Evolutionary conservation across 805 yeast genomes (phyloP), one percentile per base, ranked within the genome.

Genomic region (Naumovozyma dairenensis): DNA sequence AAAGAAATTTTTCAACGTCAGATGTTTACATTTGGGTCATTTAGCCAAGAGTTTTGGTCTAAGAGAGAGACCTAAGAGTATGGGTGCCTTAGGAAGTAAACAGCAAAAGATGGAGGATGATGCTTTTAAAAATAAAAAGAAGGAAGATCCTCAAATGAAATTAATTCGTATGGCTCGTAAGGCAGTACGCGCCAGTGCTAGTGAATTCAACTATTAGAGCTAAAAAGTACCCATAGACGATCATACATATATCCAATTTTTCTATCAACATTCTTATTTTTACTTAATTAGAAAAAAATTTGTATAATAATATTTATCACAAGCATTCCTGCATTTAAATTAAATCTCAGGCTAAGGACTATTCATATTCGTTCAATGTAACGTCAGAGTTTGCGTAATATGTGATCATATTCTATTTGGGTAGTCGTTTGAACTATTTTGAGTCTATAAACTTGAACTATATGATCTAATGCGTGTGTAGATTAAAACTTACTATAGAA

Each of bases 31-130:
- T 67, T 64, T 93, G 44, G 99, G 99, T 19, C 99, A 92, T 64
- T 64, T 93, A 49, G 96, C 97, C 15, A 92, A 92, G 56, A 72
- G 92, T 43, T 93, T 93, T 58, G 99, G 89, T 2, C 65, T 92
- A 34, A 75, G 99, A 59, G 98, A 92, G 49, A 80, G 94, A 6
- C 99, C 99, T 19, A 85, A 81, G 63, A 74, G 72, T 46, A 65
- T 81, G 51, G 85, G 87, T 21, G 57, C 60, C 21, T 53, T 45
- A 28, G 40, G 48, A 34, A 32, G 51, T 28, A 51, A 48, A 13
- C 43, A 45, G 32, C 36, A 34, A 37, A 12, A 8, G 13, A 34
- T 38, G 29, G 53, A 57, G 13, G 58, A 58, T 26, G 55, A 62
- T 14, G 57, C 57, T 16, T 51, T 57, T n/a, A 51, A 52, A 9